A percentile compares a stretch with the other conserved stretches of the same genome.
phyloP scores from a whole-genome alignment of 73 alveolate species.

The Tetrahymena elliotti region DNA sequence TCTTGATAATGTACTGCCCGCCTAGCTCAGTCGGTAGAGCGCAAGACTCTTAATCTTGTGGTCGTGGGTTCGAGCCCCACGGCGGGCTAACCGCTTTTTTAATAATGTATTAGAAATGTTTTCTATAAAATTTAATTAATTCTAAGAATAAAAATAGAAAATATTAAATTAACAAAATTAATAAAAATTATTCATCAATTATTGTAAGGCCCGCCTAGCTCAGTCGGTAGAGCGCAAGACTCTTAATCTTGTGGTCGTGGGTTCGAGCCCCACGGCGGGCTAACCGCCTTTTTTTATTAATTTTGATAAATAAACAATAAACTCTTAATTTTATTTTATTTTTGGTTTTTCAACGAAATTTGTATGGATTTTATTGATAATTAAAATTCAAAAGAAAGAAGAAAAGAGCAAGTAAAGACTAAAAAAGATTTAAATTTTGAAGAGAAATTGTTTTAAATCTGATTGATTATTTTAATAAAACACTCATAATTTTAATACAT shows the following conservation, averaged over 20 bases:
- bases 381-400: no score
- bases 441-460: no score
- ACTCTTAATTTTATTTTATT: background rate
- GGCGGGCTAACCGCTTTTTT: background rate
- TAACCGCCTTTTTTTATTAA: background rate
- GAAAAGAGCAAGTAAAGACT: no score
- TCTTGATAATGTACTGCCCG: background rate
- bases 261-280: constrained; percentile 7
- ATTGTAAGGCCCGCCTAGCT: background rate
- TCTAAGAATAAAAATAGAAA: background rate
- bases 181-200: background rate
- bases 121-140: background rate
- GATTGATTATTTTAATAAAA: no score
- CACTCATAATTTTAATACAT: background rate
- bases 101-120: background rate
- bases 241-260: constrained; percentile 1
- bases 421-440: no score
- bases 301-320: background rate
- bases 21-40: constrained; percentile 5
- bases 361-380: no score
- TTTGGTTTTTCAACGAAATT: background rate
- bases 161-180: background rate
- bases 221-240: constrained; percentile 5
- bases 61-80: constrained; percentile 3
- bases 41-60: constrained; percentile 1